Base-by-base conservation (phyloP, 1,139 yeast genomes). In the Yamadazyma triangularis region DNA sequence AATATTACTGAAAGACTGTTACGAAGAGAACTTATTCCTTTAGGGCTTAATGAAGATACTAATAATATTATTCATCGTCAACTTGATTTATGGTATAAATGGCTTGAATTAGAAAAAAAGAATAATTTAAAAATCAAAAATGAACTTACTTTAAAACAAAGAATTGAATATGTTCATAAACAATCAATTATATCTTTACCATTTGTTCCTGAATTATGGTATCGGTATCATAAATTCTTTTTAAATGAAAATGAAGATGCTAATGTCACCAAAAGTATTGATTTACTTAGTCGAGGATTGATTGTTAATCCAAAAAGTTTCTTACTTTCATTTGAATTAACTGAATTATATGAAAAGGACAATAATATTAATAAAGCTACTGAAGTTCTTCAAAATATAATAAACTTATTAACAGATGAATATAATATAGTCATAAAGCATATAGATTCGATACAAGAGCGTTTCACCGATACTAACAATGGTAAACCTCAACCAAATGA, bases 131-230 rank as follows among this genome's bases (percentile, higher is more conserved):
- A 76, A 27, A 56, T 83, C 14, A 64, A 70, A 18, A 77, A 73
- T 30, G 65, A 56, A 12, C 63, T 67, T 8, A 51, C 60, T 4
- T 56, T 79, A 16, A 63, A 69, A 24, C 67, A 69, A 30, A 70
- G 98, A 47, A 65, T 88, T n/a, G 74, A 73, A 33, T 85, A 79
- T 52, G 85, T 82, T 15, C 86, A 75, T 56, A 73, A 74, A 45
- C 88, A 86, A 51, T 79, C 94, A 1, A 64, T 80, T 8, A 78
- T 80, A 48, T 59, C 73, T 28, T 62, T 86, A 45, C 71, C 86
- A 18, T 86, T 83, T 53, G 77, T 73, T 26, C 87, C 96, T 0
- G 94, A 86, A 48, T 58, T 85, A 23, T 91, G 97, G 97, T 88
- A 79, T 54, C 79, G 81, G 35, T 87, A 52, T 41, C 51, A 47